phyloP scores from a whole-genome alignment of 768 basidiomycete species.

The Mycena vulgaris region DNA sequence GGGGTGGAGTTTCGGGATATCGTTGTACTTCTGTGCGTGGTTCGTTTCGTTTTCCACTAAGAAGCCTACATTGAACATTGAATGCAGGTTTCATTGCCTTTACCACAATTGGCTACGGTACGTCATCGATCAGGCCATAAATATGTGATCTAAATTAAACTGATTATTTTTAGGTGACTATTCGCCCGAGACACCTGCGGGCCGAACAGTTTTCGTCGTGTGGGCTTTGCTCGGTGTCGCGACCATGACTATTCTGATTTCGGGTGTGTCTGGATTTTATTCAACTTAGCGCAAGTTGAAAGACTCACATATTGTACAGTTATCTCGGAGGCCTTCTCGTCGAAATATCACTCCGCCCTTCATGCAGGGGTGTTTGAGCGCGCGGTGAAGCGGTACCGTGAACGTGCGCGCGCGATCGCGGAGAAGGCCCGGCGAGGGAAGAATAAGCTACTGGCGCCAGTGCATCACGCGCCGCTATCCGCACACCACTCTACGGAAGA shows the following conservation, averaged over 20 bases:
- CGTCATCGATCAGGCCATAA: background rate
- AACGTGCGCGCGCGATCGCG: slow-evolving; percentile 24
- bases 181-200: slow-evolving; percentile 73
- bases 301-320: slow-evolving; percentile 53
- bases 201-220: slow-evolving; percentile 81
- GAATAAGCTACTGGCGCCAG: background rate
- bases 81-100: slow-evolving; percentile 77
- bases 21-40: slow-evolving; percentile 81
- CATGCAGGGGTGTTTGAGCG: slow-evolving; percentile 61
- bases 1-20: slow-evolving; percentile 72
- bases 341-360: slow-evolving; percentile 73
- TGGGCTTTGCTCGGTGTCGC: slow-evolving; percentile 87
- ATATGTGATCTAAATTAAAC: background rate
- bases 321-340: slow-evolving; percentile 76
- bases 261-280: slow-evolving; percentile 60
- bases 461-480: background rate
- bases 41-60: slow-evolving; percentile 4
- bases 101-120: slow-evolving; percentile 80
- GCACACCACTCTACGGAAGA: slow-evolving; percentile 30
- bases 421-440: slow-evolving; percentile 24
- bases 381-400: slow-evolving; percentile 62
- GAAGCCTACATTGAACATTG: background rate
- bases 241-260: slow-evolving; percentile 82
- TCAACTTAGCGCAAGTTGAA: background rate
- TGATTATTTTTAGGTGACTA: slow-evolving; percentile 66